A percentile compares a stretch with the other conserved stretches of the same genome.
These are phyloP conservation scores for Leccinum pachyderme DNA, from an alignment of 1,284 basidiomycete genomes.

Conservation along the genomic window DNA sequence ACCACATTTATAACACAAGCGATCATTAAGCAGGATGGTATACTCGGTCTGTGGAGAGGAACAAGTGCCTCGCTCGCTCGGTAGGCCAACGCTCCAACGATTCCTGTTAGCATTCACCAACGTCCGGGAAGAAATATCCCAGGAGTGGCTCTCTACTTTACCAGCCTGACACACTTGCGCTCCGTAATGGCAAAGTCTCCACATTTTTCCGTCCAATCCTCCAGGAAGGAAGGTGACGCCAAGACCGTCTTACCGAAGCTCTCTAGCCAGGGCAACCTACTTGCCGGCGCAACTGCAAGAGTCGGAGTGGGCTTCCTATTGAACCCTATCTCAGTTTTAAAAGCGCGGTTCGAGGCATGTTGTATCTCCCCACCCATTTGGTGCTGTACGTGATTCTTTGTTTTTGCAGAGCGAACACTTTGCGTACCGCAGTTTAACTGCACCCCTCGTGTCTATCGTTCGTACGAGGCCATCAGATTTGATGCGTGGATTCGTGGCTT, in stretches of 20 bases:
- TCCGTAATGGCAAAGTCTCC: slow-evolving; percentile 65
- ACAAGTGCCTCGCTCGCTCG: slow-evolving; percentile 79
- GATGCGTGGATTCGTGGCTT: slow-evolving; percentile 87
- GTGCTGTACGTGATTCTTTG: background rate
- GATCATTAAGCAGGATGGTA: slow-evolving; percentile 61
- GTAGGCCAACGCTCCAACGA: slow-evolving; percentile 35
- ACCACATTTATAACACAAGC: slow-evolving; percentile 48
- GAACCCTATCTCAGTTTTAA: slow-evolving; percentile 93
- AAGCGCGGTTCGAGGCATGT: slow-evolving; percentile 90
- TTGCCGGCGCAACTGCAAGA: slow-evolving; percentile 87
- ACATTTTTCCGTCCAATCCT: slow-evolving; percentile 49
- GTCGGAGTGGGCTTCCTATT: slow-evolving; percentile 85
- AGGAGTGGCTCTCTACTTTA: slow-evolving; percentile 91
- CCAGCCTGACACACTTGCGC: slow-evolving; percentile 78
- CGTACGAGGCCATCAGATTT: slow-evolving; percentile 79
- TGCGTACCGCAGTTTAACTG: slow-evolving; percentile 64
- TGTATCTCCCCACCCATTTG: background rate
- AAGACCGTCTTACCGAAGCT: slow-evolving; percentile 75
- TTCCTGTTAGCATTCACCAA: slow-evolving; percentile 1
- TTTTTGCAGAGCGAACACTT: slow-evolving; percentile 77
- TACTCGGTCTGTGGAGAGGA: slow-evolving; percentile 81
- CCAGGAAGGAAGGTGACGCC: slow-evolving; percentile 20
- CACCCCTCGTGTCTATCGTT: slow-evolving; percentile 62
- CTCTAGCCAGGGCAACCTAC: slow-evolving; percentile 78
- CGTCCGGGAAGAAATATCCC: slow-evolving; percentile 76